phyloP scores from a whole-genome alignment of 2,329 filamentous ascomycete species.

The Nannizziopsis barbatae region DNA sequence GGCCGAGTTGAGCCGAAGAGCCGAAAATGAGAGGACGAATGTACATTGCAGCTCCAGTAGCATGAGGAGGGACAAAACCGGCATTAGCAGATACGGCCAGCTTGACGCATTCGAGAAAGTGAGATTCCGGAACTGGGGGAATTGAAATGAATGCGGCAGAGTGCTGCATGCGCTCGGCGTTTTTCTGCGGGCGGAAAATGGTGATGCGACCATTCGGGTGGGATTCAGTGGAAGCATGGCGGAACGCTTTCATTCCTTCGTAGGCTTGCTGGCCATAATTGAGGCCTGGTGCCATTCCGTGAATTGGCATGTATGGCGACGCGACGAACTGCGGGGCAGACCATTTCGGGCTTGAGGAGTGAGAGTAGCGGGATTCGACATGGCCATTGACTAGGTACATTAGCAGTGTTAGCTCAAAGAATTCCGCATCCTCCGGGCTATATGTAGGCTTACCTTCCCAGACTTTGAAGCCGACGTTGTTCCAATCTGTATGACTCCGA shows the following conservation, averaged over 20 bases:
- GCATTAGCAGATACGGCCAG: conserved; percentile 81
- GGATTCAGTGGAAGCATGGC: conserved; percentile 43
- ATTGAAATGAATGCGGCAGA: conserved; percentile 75
- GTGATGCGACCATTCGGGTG: conserved; percentile 54
- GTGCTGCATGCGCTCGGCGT: conserved; percentile 73
- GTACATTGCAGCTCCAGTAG: conserved; percentile 84
- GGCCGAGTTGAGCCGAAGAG: conserved; percentile 71
- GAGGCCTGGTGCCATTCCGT: conserved; percentile 87
- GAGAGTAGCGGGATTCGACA: conserved; percentile 74
- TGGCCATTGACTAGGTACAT: conserved; percentile 63
- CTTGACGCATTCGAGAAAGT: conserved; percentile 65
- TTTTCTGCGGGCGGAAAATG: conserved; percentile 79
- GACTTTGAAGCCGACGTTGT: conserved; percentile 81
- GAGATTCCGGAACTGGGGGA: conserved; percentile 62
- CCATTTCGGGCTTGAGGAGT: conserved; percentile 62
- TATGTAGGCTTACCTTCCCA: conserved; percentile 55
- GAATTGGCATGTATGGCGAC: conserved; percentile 75
- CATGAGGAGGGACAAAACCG: conserved; percentile 79
- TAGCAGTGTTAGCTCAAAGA: too few species aligned
- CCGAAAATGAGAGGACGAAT: conserved; percentile 83
- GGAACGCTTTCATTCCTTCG: conserved; percentile 97
- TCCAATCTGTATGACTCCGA: conserved; percentile 59
- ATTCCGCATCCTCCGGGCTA: too few species aligned
- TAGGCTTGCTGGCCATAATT: conserved; percentile 98
- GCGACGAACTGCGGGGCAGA: conserved; percentile 64